phyloP scores from a whole-genome alignment of 2,329 filamentous ascomycete species.

The Colletotrichum siamense region DNA sequence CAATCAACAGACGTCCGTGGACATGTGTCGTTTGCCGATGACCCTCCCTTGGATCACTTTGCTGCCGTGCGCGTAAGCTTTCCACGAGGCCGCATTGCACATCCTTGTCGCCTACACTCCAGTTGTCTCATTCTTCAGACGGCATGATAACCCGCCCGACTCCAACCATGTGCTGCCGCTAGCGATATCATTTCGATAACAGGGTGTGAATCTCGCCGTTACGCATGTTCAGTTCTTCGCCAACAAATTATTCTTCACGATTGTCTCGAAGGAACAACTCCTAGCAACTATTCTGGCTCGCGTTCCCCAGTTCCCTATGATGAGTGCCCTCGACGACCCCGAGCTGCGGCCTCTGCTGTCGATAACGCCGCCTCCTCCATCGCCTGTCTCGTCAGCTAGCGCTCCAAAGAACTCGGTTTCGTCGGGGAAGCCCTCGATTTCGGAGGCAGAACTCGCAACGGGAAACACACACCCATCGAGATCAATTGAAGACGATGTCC shows the following conservation, averaged over 20 bases:
- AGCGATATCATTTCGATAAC: background rate
- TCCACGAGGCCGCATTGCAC: background rate
- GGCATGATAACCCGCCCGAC: background rate
- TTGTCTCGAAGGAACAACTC: background rate
- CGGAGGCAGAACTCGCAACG: background rate
- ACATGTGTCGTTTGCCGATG: background rate
- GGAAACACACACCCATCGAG: constrained; percentile 12
- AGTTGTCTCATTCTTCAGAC: background rate
- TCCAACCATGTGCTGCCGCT: background rate
- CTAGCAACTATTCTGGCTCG: background rate
- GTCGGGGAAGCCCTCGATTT: background rate
- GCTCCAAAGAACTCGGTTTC: background rate
- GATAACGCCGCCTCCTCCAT: background rate
- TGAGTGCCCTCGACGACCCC: background rate
- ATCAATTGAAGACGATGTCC: constrained; percentile 59
- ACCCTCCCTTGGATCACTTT: background rate
- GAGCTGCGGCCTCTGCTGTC: background rate
- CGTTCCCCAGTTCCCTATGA: background rate
- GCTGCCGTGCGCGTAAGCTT: background rate
- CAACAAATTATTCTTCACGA: background rate
- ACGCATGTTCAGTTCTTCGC: background rate
- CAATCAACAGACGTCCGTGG: background rate
- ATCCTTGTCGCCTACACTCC: background rate
- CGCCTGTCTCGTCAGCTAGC: background rate
- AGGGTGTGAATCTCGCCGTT: background rate